Conservation (phyloP, 164 flowering plant genomes). For the Berberis thunbergii region DNA sequence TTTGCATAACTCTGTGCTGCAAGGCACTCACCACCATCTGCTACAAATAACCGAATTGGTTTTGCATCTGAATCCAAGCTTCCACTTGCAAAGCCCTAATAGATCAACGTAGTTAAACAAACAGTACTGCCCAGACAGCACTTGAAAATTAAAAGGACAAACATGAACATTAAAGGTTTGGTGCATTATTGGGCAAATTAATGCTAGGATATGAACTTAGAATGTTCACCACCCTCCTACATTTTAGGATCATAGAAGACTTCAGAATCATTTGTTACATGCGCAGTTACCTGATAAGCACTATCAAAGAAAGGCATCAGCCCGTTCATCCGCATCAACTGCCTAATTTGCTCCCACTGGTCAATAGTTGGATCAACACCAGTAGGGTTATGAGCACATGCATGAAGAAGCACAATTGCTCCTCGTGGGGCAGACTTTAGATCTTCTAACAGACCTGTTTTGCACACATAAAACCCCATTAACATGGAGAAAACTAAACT, state of each 20-base stretch:
- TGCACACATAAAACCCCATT: constrained; percentile 3
- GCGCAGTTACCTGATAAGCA: constrained; percentile 76
- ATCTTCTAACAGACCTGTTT: constrained; percentile 80
- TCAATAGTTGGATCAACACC: constrained; percentile 94
- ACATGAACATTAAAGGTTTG: no score
- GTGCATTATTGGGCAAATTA: no score
- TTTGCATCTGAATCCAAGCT: constrained; percentile 91
- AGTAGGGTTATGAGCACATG: constrained; percentile 99
- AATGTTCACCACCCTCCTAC: no score
- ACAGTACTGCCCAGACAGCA: not conserved
- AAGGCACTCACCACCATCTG: constrained; percentile 93
- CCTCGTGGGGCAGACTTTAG: constrained; percentile 83
- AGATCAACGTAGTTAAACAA: constrained; percentile 2
- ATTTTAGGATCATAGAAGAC: no score
- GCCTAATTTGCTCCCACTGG: constrained; percentile 95
- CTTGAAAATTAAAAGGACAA: no score
- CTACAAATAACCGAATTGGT: constrained; percentile 86
- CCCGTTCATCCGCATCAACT: constrained; percentile 70
- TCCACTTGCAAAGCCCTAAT: constrained; percentile 98
- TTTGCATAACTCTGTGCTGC: constrained; percentile 98
- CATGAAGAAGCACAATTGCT: constrained; percentile 95
- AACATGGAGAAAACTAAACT: not conserved
- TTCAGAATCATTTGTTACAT: no score
- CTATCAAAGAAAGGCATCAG: constrained; percentile 97
- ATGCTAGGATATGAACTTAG: no score